Base-by-base conservation (phyloP, 129 eudicot species). In the Logfia minima region DNA sequence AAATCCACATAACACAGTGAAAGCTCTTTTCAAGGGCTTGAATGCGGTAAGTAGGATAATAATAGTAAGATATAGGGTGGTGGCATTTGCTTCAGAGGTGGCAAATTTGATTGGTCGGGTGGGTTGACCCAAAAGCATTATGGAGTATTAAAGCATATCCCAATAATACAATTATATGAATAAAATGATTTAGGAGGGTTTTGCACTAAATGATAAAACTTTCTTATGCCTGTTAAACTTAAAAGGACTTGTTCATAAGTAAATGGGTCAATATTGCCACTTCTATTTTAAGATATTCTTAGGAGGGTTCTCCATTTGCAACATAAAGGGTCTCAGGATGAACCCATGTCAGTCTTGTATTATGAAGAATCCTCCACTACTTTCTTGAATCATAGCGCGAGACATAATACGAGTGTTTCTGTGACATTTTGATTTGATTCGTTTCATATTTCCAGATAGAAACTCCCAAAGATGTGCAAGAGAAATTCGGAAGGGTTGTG, bases 401-500 rank as follows among this genome's bases (percentile, higher is more conserved):
- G n/a, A 26, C 10, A 53, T 48, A 41, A 71, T 17, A 23, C 35
- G 5, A n/a, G 2, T 5, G 29, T 51, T 34, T 64, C n/a, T 17
- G 59, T 28, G 43, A 10, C 45, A 24, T 59, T 60, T 10, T 68
- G 51, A 35, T 68, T 68, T 80, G 34, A 43, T 65, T 51, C 18
- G 21, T 73, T 65, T 51, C 18, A 26, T 73, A 26, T 82, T 24
- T 76, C 9, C 90, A 94, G 98, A 88, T 94, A 60, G 98, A 94
- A 85, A 94, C 97, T 51, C 96, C 97, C 32, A 93, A 89, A 80
- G 98, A 93, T 53, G 90, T 93, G 67, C 90, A 93, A 82, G 90
- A 93, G 86, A 93, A 93, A 88, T 93, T 93, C 64, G 97, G 98
- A 34, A 85, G 98, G 76, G 90, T 93, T 69, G 98, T 94, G 18